Evolutionary conservation across 768 basidiomycete genomes (phyloP), one percentile per base, ranked within the genome.

Genomic region (Mycena floridula): DNA sequence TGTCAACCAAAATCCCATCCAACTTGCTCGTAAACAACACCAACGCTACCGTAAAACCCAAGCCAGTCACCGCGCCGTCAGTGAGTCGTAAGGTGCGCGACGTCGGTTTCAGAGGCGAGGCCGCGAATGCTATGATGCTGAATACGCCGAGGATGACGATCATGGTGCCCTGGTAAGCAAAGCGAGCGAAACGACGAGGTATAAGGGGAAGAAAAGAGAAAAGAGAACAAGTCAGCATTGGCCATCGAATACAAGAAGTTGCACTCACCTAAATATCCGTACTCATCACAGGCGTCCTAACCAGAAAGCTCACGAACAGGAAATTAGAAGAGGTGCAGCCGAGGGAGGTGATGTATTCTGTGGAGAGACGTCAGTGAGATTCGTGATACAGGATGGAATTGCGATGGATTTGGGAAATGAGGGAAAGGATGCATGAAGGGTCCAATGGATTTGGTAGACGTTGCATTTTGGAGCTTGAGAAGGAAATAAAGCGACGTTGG

Each of bases 261-360:
- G 37, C n/a, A 60, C 81, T 49, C 54, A 86, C 88, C 57, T 87
- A 84, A 26, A 93, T 87, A 59, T 94, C 91, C 25, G 77, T 85
- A 45, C 67, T 77, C 35, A 87, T 90, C 28, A 94, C 87, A 1
- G 89, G 87, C 5, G 85, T 89, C 27, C 88, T 88, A 5, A 90
- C 84, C 47, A 91, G 74, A 57, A 91, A 86, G 53, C 86, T 80
- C 27, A 94, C 95, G 60, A 96, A 95, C 27, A 96, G 71, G 59
- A 96, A 94, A 62, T 98, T 98, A 71, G 97, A 97, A 45, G 91
- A 89, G 9, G 91, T 87, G 0, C 90, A 91, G 12, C 95, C 94
- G 4, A 98, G 76, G 2, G 94, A 95, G 2, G 95, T 94, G 45
- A 98, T 95, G 61, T 96, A 97, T 79, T 95, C 89, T 81, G 64